Evolutionary conservation across 2,329 filamentous ascomycete species (phyloP), one percentile per base, ranked within the genome.

Genomic region (Pseudocercospora ulei): DNA sequence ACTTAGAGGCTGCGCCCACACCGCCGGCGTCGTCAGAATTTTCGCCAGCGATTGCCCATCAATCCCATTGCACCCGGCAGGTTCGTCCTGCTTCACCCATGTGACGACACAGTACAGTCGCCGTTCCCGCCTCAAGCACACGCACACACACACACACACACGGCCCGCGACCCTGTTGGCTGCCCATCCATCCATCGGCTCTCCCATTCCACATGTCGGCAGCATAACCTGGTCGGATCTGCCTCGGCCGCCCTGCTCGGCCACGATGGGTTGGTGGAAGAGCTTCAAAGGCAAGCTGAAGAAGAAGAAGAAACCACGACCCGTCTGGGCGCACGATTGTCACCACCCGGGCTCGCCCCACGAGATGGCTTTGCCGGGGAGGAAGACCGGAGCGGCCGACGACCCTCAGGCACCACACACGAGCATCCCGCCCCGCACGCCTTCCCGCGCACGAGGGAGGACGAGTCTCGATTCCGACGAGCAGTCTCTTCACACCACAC

Each of bases 251-350:
- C 33, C 27, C 39, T 31, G 31, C 34, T 17, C 35, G 12, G 13
- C 30, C 24, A 29, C 28, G 35, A 39, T 31, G 40, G 22, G 34
- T 35, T 43, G 40, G 40, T 26, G 40, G 28, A 43, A 43, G 29
- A 43, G 39, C 25, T 27, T 43, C 28, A 43, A 33, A 33, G 16
- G 18, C 30, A 7, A 22, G 20, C 18, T 19, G 30, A 22, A 43
- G 39, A 27, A 31, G 23, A 43, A 43, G 30, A 39, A 43, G 19
- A 35, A 43, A 12, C 35, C 23, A 14, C 29, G 29, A 19, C 40
- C 40, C 3, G 16, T 43, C 18, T 43, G 25, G 11, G 35, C 38
- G 7, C 23, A 37, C n/a, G 40, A 43, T 4, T 43, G 38, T 7
- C 35, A 43, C 25, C 34, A 27, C 11, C 34, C 34, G 5, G n/a